Percentiles rank a stretch among this genome's conserved stretches.
Evolutionary conservation across 2,329 filamentous ascomycete species (phyloP).

Genomic region (Lithohypha guttulata): DNA sequence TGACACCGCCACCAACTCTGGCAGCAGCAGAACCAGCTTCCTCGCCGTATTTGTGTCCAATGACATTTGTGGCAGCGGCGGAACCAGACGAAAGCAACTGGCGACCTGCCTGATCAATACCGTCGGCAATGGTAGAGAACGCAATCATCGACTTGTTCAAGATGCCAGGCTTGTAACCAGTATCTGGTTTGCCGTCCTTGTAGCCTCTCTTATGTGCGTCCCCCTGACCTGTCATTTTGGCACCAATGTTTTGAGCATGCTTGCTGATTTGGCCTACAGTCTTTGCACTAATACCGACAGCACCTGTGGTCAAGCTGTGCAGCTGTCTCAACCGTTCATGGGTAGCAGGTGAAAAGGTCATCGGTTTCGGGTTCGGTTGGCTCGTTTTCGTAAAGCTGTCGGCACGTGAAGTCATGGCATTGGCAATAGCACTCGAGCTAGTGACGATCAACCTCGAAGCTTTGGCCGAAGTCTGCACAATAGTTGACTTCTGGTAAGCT

Average conservation of each 20-base stretch:
- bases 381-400: slow-evolving; percentile 71
- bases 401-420: slow-evolving; percentile 64
- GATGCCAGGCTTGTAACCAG: slow-evolving; percentile 73
- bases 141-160: slow-evolving; percentile 95
- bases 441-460: slow-evolving; percentile 90
- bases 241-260: slow-evolving; percentile 83
- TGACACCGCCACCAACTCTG: slow-evolving; percentile 72
- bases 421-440: slow-evolving; percentile 67
- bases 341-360: slow-evolving; percentile 78
- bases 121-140: slow-evolving; percentile 87
- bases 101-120: slow-evolving; percentile 76
- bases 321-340: slow-evolving; percentile 80
- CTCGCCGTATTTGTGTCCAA: slow-evolving; percentile 76
- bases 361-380: slow-evolving; percentile 64
- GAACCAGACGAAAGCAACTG: slow-evolving; percentile 65
- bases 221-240: slow-evolving; percentile 56
- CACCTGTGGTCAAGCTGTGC: slow-evolving; percentile 70
- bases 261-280: slow-evolving; percentile 76
- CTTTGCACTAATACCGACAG: slow-evolving; percentile 69
- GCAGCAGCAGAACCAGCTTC: slow-evolving; percentile 72
- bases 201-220: slow-evolving; percentile 48
- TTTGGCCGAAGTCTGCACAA: slow-evolving; percentile 77
- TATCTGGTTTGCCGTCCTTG: slow-evolving; percentile 54
- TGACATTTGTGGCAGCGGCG: slow-evolving; percentile 70
- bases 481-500: slow-evolving; percentile 75